Evolutionary conservation across 305 asterid species (phyloP).

Genomic region (Fraxinus baroniana): DNA sequence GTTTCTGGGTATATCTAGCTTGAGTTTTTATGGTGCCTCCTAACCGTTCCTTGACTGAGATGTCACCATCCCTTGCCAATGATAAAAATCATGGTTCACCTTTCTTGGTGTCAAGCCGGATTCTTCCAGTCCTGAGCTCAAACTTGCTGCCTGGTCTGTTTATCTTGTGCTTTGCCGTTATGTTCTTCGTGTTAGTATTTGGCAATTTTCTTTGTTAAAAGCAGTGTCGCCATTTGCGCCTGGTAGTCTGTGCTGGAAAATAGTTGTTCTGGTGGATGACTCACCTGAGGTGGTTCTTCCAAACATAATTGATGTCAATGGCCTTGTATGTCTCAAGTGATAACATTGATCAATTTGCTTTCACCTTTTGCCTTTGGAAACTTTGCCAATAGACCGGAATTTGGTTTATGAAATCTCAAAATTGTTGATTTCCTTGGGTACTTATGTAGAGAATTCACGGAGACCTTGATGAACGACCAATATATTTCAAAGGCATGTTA

Average conservation of each 20-base stretch:
- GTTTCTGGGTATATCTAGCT: constrained; percentile 49
- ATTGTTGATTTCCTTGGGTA: not conserved
- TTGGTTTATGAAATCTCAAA: not conserved
- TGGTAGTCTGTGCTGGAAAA: not conserved
- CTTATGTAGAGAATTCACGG: not conserved
- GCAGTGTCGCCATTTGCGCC: constrained; percentile 2
- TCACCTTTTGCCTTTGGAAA: not conserved
- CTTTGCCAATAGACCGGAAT: not conserved
- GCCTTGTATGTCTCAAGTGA: not conserved
- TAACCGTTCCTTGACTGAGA: not conserved
- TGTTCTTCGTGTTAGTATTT: not conserved
- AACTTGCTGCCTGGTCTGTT: not conserved
- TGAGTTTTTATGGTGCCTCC: constrained; percentile 2
- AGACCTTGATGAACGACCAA: not conserved
- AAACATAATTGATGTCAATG: not conserved
- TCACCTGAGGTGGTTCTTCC: constrained; percentile 9
- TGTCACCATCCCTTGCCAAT: not conserved
- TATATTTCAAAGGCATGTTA: not conserved
- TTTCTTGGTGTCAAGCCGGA: not conserved
- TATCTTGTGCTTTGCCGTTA: not conserved
- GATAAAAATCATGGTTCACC: not conserved
- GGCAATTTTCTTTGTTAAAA: not conserved
- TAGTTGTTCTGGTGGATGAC: constrained; percentile 5
- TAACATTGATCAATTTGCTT: not conserved
- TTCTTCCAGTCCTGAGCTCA: not conserved